These are phyloP conservation scores for Plantago ovata DNA, from an alignment of 257 asterid genomes.

Conservation along the genomic window DNA sequence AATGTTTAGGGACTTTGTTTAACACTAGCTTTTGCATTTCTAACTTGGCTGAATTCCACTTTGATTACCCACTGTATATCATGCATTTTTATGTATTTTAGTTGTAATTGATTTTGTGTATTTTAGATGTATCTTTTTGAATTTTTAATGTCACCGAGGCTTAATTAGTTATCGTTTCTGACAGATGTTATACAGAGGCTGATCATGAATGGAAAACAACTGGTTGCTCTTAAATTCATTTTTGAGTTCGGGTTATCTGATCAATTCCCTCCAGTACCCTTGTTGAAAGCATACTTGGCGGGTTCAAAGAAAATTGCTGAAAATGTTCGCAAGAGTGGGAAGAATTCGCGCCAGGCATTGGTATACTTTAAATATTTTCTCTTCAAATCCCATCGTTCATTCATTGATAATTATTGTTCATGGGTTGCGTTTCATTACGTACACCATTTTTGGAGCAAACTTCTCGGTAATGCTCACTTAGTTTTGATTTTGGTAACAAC, in stretches of 20 bases:
- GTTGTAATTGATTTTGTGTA: background rate
- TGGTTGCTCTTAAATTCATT: slow-evolving; percentile 56
- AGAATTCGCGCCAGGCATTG: slow-evolving; percentile 39
- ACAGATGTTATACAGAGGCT: slow-evolving; percentile 54
- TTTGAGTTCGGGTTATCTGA: slow-evolving; percentile 51
- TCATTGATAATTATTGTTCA: slow-evolving; percentile 4
- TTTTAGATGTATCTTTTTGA: slow-evolving; percentile 5
- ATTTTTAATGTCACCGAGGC: slow-evolving; percentile 17
- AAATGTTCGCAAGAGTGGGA: slow-evolving; percentile 40
- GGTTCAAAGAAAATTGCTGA: slow-evolving; percentile 42
- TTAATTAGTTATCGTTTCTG: slow-evolving; percentile 17
- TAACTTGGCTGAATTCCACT: too few relatives aligned
- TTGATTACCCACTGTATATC: too few relatives aligned
- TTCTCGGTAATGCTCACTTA: too few relatives aligned
- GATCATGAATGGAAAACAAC: slow-evolving; percentile 44
- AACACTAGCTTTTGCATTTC: too few relatives aligned
- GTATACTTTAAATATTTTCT: slow-evolving; percentile 25
- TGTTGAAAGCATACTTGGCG: slow-evolving; percentile 39
- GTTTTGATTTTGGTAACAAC: too few relatives aligned
- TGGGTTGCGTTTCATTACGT: too few relatives aligned
- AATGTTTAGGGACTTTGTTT: too few relatives aligned
- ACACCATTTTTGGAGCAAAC: too few relatives aligned
- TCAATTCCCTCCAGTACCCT: slow-evolving; percentile 62
- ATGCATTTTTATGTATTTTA: background rate
- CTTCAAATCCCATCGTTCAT: background rate